These are phyloP conservation scores for Magnolia kwangsiensis DNA, from an alignment of 164 flowering plant species.

Conservation along the genomic window DNA sequence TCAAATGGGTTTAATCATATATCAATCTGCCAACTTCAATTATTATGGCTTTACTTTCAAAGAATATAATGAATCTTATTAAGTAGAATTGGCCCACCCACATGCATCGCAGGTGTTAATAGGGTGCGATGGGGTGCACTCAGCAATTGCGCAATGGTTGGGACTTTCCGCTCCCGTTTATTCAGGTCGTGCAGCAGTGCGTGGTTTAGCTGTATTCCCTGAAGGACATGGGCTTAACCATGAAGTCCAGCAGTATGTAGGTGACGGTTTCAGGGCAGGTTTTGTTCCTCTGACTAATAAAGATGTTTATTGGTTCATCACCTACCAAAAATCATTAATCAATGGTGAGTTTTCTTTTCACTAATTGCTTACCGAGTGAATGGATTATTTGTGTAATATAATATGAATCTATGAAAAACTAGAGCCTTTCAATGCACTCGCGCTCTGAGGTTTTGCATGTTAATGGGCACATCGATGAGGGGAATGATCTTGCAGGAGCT, in stretches of 20 bases:
- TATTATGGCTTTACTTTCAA: neutral
- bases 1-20: too few relatives aligned
- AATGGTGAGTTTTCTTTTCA: neutral
- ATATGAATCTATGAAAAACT: too few relatives aligned
- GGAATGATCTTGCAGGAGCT: too few relatives aligned
- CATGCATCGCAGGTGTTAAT: slow-evolving; percentile 30
- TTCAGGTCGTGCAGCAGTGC: slow-evolving; percentile 41
- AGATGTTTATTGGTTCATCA: slow-evolving; percentile 37
- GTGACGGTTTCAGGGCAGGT: slow-evolving; percentile 28
- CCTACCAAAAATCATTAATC: slow-evolving; percentile 1
- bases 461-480: too few relatives aligned
- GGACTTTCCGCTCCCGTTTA: slow-evolving; percentile 34
- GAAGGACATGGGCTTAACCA: slow-evolving; percentile 47
- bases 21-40: too few relatives aligned
- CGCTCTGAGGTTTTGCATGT: too few relatives aligned
- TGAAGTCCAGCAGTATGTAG: slow-evolving; percentile 26
- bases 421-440: too few relatives aligned
- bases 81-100: neutral
- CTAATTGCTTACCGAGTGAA: neutral
- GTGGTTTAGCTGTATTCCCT: slow-evolving; percentile 40
- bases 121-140: slow-evolving; percentile 64
- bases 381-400: neutral
- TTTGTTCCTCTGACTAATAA: slow-evolving; percentile 32
- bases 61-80: too few relatives aligned
- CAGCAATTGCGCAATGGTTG: slow-evolving; percentile 46